Evolutionary conservation across 768 basidiomycete genomes (phyloP).

Genomic region (Lentinula sp.): DNA sequence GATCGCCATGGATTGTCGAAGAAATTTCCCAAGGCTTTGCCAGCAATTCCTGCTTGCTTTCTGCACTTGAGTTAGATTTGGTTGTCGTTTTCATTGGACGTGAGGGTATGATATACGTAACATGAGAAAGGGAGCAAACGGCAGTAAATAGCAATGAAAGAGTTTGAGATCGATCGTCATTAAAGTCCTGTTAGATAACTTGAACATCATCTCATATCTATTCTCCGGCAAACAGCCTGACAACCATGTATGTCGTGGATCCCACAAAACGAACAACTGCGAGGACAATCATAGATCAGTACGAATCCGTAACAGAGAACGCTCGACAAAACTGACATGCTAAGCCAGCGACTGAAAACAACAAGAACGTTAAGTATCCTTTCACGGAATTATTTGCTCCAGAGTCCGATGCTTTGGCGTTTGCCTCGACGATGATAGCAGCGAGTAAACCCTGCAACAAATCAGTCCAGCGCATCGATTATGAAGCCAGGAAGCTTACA

Average conservation of each 20-base stretch:
- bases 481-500: conserved; percentile 34
- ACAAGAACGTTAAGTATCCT: conserved; percentile 84
- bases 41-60: conserved; percentile 11
- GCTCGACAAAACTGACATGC: conserved; percentile 59
- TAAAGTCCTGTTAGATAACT: too few relatives aligned
- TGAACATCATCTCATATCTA: conserved; percentile 24
- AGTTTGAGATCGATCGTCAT: too few relatives aligned
- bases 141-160: too few relatives aligned
- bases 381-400: conserved; percentile 54
- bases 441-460: conserved; percentile 57
- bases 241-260: conserved; percentile 73
- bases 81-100: too few relatives aligned
- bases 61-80: neutral
- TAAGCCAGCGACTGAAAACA: conserved; percentile 84
- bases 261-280: conserved; percentile 83
- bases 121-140: too few relatives aligned
- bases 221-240: conserved; percentile 87
- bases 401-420: conserved; percentile 39
- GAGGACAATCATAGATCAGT: neutral
- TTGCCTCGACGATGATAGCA: conserved; percentile 60
- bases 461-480: neutral
- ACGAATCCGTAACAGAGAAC: neutral
- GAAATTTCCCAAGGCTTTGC: conserved; percentile 42
- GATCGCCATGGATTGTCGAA: conserved; percentile 42
- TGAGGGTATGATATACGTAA: too few relatives aligned